A percentile compares a stretch with the other conserved stretches of the same genome.
These are phyloP conservation scores for Aspergillus clavatus DNA, from an alignment of 2,329 filamentous ascomycete species.

Conservation along the genomic window DNA sequence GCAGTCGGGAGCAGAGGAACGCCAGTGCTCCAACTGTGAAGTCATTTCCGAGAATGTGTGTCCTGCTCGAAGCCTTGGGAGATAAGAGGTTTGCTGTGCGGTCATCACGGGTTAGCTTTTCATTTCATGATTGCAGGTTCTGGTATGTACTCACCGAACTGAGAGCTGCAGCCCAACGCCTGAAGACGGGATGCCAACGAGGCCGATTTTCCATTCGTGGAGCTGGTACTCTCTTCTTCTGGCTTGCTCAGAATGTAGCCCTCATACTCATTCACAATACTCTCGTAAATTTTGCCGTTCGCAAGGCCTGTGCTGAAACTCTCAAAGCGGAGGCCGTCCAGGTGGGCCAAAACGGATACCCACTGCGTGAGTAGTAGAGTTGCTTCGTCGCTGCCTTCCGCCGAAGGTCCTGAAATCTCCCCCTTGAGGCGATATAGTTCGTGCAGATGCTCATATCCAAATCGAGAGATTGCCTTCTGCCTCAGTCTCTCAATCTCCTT, in stretches of 20 bases:
- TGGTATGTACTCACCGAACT: slow-evolving; percentile 35
- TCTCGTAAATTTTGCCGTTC: slow-evolving; percentile 49
- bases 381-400: slow-evolving; percentile 25
- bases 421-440: slow-evolving; percentile 18
- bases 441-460: slow-evolving; percentile 15
- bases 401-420: slow-evolving; percentile 21
- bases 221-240: not conserved
- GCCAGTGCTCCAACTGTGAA: slow-evolving; percentile 55
- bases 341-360: slow-evolving; percentile 49
- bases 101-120: slow-evolving; percentile 9
- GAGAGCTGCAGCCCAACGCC: slow-evolving; percentile 39
- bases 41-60: slow-evolving; percentile 49
- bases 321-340: slow-evolving; percentile 43
- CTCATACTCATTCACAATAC: slow-evolving; percentile 56
- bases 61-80: slow-evolving; percentile 17
- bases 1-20: slow-evolving; percentile 56
- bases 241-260: slow-evolving; percentile 30
- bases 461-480: slow-evolving; percentile 17
- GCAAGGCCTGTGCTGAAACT: slow-evolving; percentile 58
- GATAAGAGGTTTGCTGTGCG: slow-evolving; percentile 44
- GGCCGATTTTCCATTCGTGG: not conserved
- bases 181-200: slow-evolving; percentile 33
- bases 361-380: slow-evolving; percentile 50
- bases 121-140: not conserved
- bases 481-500: slow-evolving; percentile 48